These are phyloP conservation scores for Coniosporium uncinatum DNA, from an alignment of 2,329 filamentous ascomycete genomes.

Conservation along the genomic window DNA sequence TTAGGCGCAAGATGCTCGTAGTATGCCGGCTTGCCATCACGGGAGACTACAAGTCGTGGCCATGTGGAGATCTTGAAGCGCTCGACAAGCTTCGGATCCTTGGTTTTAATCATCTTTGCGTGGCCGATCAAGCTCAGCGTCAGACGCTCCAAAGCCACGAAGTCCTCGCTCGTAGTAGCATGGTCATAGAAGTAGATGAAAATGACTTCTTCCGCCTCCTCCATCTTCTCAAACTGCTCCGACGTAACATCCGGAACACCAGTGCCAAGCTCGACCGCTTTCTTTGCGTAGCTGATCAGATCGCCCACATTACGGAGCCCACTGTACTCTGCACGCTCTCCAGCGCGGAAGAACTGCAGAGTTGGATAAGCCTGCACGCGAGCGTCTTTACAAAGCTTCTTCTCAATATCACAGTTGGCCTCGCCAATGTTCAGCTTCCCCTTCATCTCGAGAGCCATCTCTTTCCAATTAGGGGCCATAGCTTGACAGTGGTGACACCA, in stretches of 20 bases:
- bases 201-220: constrained; percentile 91
- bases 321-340: constrained; percentile 88
- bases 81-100: constrained; percentile 67
- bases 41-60: constrained; percentile 86
- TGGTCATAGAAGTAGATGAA: constrained; percentile 98
- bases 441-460: constrained; percentile 88
- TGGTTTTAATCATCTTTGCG: constrained; percentile 89
- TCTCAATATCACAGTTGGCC: constrained; percentile 88
- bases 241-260: constrained; percentile 81
- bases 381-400: constrained; percentile 88
- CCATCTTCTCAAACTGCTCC: constrained; percentile 70
- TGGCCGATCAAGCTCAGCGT: constrained; percentile 87
- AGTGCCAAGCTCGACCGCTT: constrained; percentile 70
- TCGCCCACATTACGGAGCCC: constrained; percentile 91
- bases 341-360: constrained; percentile 87
- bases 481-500: constrained; percentile 97
- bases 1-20: constrained; percentile 82
- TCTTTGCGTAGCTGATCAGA: constrained; percentile 80
- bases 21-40: constrained; percentile 86
- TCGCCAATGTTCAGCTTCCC: constrained; percentile 88
- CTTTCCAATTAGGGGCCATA: constrained; percentile 84
- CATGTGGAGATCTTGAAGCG: constrained; percentile 96
- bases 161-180: constrained; percentile 90
- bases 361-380: constrained; percentile 78
- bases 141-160: constrained; percentile 79